phyloP scores from a whole-genome alignment of 1,284 basidiomycete species.

The Quambalaria eucalypti region DNA sequence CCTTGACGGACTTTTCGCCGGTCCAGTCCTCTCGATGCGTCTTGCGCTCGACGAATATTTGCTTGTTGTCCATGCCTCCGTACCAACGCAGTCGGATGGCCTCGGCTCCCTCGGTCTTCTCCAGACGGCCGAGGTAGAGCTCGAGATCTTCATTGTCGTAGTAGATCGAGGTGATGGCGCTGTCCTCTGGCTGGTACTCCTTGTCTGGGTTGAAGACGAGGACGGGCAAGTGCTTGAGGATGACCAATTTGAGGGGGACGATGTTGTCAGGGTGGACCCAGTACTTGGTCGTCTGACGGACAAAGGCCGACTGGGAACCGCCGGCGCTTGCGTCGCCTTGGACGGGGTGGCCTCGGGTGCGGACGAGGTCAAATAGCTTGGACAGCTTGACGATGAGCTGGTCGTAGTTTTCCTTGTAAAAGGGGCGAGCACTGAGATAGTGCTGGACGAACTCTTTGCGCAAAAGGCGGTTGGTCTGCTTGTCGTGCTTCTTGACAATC shows the following conservation, averaged over 20 bases:
- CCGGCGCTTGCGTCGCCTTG: conserved; percentile 88
- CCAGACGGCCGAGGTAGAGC: conserved; percentile 90
- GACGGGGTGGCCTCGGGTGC: conserved; percentile 87
- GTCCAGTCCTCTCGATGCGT: conserved; percentile 99
- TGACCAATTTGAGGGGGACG: conserved; percentile 88
- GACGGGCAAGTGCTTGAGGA: conserved; percentile 67
- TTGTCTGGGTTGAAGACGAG: conserved; percentile 91
- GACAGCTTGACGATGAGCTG: conserved; percentile 93
- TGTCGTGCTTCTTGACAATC: conserved; percentile 89
- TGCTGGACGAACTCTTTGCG: conserved; percentile 65
- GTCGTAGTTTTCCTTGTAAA: conserved; percentile 72
- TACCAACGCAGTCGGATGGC: conserved; percentile 95
- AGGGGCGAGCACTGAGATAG: conserved; percentile 87
- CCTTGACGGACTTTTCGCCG: conserved; percentile 96
- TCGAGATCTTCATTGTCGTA: conserved; percentile 93
- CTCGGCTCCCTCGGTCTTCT: conserved; percentile 97
- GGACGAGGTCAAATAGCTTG: conserved; percentile 86
- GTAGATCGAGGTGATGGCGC: conserved; percentile 75
- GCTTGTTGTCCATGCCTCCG: conserved; percentile 66
- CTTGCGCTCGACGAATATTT: conserved; percentile 96
- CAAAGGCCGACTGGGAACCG: conserved; percentile 90
- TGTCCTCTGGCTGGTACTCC: conserved; percentile 79
- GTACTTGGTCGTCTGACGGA: conserved; percentile 95
- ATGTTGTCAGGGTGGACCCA: conserved; percentile 76
- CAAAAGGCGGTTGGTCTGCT: conserved; percentile 56